Conservation (phyloP, 2,329 filamentous ascomycete genomes). For the Sclerotinia minor region DNA sequence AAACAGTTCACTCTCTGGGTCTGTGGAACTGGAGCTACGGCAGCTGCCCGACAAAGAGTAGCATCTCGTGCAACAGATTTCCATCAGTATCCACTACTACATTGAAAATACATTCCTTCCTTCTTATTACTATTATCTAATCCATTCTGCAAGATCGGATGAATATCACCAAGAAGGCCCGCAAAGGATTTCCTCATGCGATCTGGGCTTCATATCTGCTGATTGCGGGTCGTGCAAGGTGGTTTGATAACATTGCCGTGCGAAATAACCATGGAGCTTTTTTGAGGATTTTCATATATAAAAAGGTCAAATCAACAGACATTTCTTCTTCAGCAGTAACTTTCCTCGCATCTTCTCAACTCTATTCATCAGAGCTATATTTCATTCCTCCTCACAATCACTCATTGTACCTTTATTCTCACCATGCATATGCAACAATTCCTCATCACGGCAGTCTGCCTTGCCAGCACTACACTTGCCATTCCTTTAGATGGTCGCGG, state of each 20-base stretch:
- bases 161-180: not conserved
- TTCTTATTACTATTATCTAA: not conserved
- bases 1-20: not conserved
- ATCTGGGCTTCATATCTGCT: not conserved
- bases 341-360: not conserved
- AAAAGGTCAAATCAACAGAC: not conserved
- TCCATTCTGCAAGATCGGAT: not conserved
- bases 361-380: not conserved
- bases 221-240: constrained; percentile 6
- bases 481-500: constrained; percentile 9
- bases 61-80: not conserved
- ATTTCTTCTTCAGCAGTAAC: not conserved
- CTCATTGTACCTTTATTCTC: not conserved
- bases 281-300: not conserved
- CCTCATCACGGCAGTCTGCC: not conserved
- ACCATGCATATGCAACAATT: constrained; percentile 20
- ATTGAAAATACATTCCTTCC: not conserved
- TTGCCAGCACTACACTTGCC: not conserved
- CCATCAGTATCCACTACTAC: not conserved
- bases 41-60: not conserved
- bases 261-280: not conserved
- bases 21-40: not conserved
- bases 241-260: not conserved
- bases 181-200: not conserved
- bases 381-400: not conserved